phyloP scores from a whole-genome alignment of 2,329 filamentous ascomycete genomes.

The Fusarium sp. region DNA sequence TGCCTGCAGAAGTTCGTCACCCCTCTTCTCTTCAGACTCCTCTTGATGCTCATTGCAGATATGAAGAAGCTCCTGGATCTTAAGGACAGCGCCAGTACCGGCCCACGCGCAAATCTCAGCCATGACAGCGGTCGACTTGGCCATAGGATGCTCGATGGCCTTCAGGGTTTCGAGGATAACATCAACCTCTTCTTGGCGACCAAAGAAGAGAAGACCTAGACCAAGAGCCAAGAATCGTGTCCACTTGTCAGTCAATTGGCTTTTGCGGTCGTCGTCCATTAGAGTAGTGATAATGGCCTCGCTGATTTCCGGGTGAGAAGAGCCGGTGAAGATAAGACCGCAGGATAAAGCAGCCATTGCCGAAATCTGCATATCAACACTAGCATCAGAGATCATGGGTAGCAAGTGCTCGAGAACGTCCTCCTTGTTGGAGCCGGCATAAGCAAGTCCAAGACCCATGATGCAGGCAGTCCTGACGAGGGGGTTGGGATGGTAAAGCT shows the following conservation, averaged over 20 bases:
- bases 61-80: slow-evolving; percentile 96
- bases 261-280: slow-evolving; percentile 90
- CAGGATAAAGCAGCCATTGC: slow-evolving; percentile 94
- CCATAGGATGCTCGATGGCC: slow-evolving; percentile 96
- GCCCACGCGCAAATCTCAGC: slow-evolving; percentile 98
- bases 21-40: slow-evolving; percentile 92
- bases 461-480: slow-evolving; percentile 85
- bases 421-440: slow-evolving; percentile 93
- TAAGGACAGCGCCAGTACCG: slow-evolving; percentile 94
- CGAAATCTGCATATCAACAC: slow-evolving; percentile 91
- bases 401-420: slow-evolving; percentile 86
- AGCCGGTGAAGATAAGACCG: slow-evolving; percentile 92
- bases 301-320: slow-evolving; percentile 88
- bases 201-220: slow-evolving; percentile 93
- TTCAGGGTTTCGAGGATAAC: slow-evolving; percentile 97
- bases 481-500: slow-evolving; percentile 80
- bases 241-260: slow-evolving; percentile 97
- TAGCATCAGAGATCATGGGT: slow-evolving; percentile 86
- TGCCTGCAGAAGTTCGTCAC: slow-evolving; percentile 92
- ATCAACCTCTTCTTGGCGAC: slow-evolving; percentile 97
- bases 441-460: slow-evolving; percentile 95
- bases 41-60: slow-evolving; percentile 98
- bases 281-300: slow-evolving; percentile 92
- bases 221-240: slow-evolving; percentile 95
- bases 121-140: slow-evolving; percentile 92